phyloP scores from a whole-genome alignment of 371 early-diverging fungal genomes.

The Agmasoma carcini region DNA sequence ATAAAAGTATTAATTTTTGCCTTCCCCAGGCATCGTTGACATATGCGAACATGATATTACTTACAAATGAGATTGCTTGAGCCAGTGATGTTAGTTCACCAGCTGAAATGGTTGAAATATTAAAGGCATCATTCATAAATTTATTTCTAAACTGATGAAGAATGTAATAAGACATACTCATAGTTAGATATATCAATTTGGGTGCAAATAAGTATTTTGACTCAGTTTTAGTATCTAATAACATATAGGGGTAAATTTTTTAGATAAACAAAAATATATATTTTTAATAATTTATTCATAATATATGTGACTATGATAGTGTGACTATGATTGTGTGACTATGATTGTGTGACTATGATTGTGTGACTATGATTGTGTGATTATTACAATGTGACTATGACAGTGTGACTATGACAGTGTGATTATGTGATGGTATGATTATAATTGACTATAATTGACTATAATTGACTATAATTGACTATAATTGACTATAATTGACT shows the following conservation, averaged over 20 bases:
- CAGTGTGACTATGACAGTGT: too few relatives aligned
- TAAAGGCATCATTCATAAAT: constrained; percentile 39
- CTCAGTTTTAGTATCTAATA: constrained; percentile 6
- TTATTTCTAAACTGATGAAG: constrained; percentile 48
- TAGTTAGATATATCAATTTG: constrained; percentile 49
- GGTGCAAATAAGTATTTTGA: constrained; percentile 42
- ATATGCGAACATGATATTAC: constrained; percentile 45
- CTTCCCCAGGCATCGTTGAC: constrained; percentile 48
- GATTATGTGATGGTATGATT: too few relatives aligned
- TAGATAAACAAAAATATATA: too few relatives aligned
- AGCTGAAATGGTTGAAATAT: constrained; percentile 9
- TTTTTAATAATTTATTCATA: too few relatives aligned
- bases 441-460: too few relatives aligned
- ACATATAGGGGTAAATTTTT: not conserved
- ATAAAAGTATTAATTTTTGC: constrained; percentile 41
- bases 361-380: too few relatives aligned
- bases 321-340: too few relatives aligned
- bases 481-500: too few relatives aligned
- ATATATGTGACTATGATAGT: too few relatives aligned
- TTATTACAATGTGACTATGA: too few relatives aligned
- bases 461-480: too few relatives aligned
- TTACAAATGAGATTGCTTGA: constrained; percentile 46
- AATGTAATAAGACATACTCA: constrained; percentile 46
- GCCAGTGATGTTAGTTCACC: constrained; percentile 22
- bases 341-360: too few relatives aligned